Base-by-base conservation (phyloP, 1,284 basidiomycete genomes). In the Albatrellus sp. region DNA sequence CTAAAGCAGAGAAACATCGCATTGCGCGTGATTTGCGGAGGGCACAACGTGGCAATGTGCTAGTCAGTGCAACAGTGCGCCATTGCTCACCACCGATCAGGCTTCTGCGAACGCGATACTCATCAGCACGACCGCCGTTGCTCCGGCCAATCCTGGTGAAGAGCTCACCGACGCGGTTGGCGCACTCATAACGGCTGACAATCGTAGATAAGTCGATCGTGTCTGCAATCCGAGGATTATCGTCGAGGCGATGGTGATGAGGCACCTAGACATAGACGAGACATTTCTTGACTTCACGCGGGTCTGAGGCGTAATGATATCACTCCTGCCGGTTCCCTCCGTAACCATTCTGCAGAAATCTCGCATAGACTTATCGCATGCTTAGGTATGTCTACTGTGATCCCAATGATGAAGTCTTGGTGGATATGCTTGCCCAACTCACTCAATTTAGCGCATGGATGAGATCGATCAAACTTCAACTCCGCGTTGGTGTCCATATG, bases 201-300 rank as follows among this genome's bases (percentile, higher is more conserved):
- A 16, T 9, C 14, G 37, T 30, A 40, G 17, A 17, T 40, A n/a
- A 10, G 35, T 39, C 14, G 39, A 31, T 11, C 17, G 56, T 9
- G 60, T 62, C 24, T 17, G 56, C 9, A 65, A 68, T 43, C 65
- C 71, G 11, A 66, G 79, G 8, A 61, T 82, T 7, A 86, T 88
- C 40, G 81, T 87, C n/a, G 84, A 88, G 57, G 84, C 73, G 2
- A 67, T 88, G 28, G 79, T 88, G 2, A 77, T 86, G 12, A 68
- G 81, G 42, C 83, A 87, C 58, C 65, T 84, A 61, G 77, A 77
- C 9, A 54, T 80, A 2, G 78, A 81, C 46, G 84, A 86, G 55
- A 77, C 68, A 8, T 86, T 78, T 57, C 57, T 86, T 46, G 81
- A 86, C 57, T 84, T 87, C 55, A 40, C 43, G 29, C 13, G 40